Conservation (phyloP, 78 protist genomes). For the Dictyostelium brefeldianum region DNA sequence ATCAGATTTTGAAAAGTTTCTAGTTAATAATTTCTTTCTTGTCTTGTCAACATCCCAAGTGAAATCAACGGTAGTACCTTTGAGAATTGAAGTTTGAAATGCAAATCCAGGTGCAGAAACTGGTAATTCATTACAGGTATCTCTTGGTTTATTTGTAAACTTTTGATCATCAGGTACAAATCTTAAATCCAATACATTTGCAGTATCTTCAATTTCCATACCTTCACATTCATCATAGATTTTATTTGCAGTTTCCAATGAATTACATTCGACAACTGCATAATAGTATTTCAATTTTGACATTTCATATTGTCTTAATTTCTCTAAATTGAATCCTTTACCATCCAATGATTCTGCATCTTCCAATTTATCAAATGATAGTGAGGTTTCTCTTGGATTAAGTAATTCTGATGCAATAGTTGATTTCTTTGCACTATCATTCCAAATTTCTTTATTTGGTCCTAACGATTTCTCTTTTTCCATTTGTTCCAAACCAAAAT, state of each 20-base stretch:
- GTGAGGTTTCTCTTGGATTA: not conserved
- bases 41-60: constrained; percentile 78
- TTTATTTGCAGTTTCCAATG: constrained; percentile 70
- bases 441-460: constrained; percentile 44
- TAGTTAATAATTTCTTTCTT: constrained; percentile 48
- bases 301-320: constrained; percentile 77
- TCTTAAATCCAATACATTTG: constrained; percentile 83
- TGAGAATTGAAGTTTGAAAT: constrained; percentile 39
- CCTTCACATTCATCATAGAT: constrained; percentile 88
- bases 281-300: constrained; percentile 84
- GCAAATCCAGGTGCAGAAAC: not conserved
- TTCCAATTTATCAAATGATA: constrained; percentile 17
- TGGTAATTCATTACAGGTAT: constrained; percentile 43
- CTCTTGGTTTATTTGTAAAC: constrained; percentile 58
- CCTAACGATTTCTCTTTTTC: constrained; percentile 54
- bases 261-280: constrained; percentile 88
- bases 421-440: not conserved
- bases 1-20: constrained; percentile 23
- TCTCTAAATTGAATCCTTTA: constrained; percentile 43
- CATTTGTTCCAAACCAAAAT: constrained; percentile 81
- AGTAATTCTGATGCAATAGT: not conserved
- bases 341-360: constrained; percentile 73
- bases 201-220: constrained; percentile 79
- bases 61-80: constrained; percentile 66
- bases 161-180: constrained; percentile 83